These are phyloP conservation scores for Dactylellina cionopaga DNA, from an alignment of 2,329 filamentous ascomycete genomes.

Conservation along the genomic window DNA sequence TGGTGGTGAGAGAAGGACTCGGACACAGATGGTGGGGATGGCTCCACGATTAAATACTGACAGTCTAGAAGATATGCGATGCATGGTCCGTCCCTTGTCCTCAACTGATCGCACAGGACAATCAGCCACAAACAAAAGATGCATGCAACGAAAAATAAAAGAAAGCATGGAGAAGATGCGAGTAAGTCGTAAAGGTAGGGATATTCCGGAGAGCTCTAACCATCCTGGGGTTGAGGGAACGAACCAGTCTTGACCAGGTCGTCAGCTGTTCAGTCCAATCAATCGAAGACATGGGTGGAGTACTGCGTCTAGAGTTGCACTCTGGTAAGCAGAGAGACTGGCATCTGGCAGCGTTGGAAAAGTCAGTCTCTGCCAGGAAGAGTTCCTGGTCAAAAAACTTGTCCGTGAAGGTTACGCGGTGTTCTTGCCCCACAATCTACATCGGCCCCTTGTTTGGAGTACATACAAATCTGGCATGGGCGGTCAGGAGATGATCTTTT, in stretches of 20 bases:
- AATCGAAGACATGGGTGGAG: constrained; percentile 45
- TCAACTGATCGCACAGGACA: constrained; percentile 44
- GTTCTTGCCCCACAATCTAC: constrained; percentile 49
- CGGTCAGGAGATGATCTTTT: constrained; percentile 46
- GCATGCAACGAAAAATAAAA: constrained; percentile 40
- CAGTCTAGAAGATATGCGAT: constrained; percentile 38
- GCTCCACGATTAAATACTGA: constrained; percentile 48
- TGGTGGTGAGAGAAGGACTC: constrained; percentile 46
- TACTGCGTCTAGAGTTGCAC: constrained; percentile 33
- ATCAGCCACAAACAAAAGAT: constrained; percentile 48
- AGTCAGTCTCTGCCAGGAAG: constrained; percentile 10
- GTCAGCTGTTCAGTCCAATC: constrained; percentile 52
- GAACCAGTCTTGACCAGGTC: constrained; percentile 45
- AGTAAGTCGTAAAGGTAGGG: constrained; percentile 53
- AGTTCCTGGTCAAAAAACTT: constrained; percentile 28
- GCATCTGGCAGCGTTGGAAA: constrained; percentile 37
- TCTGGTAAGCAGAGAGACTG: constrained; percentile 14
- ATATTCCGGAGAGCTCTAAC: constrained; percentile 53
- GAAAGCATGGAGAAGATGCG: constrained; percentile 45
- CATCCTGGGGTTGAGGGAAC: constrained; percentile 42
- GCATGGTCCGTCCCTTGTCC: constrained; percentile 46
- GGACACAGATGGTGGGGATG: constrained; percentile 52
- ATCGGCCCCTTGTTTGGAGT: constrained; percentile 50
- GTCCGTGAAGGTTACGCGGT: constrained; percentile 13
- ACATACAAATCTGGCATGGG: constrained; percentile 45